Percentiles rank a stretch among this genome's conserved stretches.
phyloP scores from a whole-genome alignment of 257 asterid species.

The Euphrasia confusa region DNA sequence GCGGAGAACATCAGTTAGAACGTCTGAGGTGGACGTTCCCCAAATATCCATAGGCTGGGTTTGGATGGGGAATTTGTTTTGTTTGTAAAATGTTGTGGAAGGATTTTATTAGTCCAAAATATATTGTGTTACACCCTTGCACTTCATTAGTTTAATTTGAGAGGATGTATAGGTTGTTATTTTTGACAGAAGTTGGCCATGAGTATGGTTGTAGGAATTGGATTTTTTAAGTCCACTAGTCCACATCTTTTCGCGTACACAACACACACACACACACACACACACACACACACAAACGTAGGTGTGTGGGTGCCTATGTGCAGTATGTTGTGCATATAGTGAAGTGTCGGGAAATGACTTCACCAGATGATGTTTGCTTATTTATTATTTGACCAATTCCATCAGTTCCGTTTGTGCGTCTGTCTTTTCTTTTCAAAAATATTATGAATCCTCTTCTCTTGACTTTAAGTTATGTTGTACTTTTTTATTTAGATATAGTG shows the following conservation, averaged over 20 bases:
- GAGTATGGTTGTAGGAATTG: too few species aligned
- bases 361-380: too few species aligned
- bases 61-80: background rate
- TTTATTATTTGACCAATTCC: background rate
- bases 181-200: too few species aligned
- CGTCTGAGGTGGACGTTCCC: background rate
- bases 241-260: too few species aligned
- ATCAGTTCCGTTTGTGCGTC: background rate
- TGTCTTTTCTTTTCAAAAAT: constrained; percentile 3
- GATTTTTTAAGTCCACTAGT: too few species aligned
- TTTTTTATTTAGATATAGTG: background rate
- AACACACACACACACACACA: too few species aligned
- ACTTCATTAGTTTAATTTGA: too few species aligned
- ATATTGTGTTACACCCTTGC: background rate
- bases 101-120: background rate
- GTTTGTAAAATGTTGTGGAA: background rate
- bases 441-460: constrained; percentile 7
- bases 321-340: too few species aligned
- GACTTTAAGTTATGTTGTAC: background rate
- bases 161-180: too few species aligned
- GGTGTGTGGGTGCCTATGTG: too few species aligned
- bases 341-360: too few species aligned
- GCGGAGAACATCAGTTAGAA: background rate
- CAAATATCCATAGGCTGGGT: background rate
- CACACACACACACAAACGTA: too few species aligned